Evolutionary conservation across 768 basidiomycete genomes (phyloP), one percentile per base, ranked within the genome.

Genomic region (Mycena leptocephala): DNA sequence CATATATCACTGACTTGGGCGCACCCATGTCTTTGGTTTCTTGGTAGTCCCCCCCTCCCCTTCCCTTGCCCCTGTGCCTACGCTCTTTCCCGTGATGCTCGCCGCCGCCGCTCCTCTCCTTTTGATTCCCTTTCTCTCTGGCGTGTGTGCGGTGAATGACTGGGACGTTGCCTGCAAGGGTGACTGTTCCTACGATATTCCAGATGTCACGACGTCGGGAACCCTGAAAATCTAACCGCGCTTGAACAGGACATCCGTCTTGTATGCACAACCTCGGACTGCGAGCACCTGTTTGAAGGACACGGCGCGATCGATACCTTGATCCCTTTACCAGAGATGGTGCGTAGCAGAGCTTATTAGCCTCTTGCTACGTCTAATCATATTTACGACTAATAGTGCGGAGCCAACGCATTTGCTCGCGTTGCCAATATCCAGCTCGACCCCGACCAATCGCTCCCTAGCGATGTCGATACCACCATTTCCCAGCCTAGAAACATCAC

Each of bases 221-320:
- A 67, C 32, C 32, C 18, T 78, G 39, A 68, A 63, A 30, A 65
- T 78, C 48, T n/a, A n/a, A n/a, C n/a, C n/a, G n/a, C n/a, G n/a
- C n/a, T n/a, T 75, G 28, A 68, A 4, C 78, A 79, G 65, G 69
- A 79, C 16, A 72, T 79, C 37, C 76, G 76, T 14, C 76, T 79
- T 30, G 78, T 79, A 18, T 79, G 76, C 61, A 43, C 10, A 33
- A 62, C 24, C 62, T 26, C 76, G 10, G 33, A 14, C 39, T 76
- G 75, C 66, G 66, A 72, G 48, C 71, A 76, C n/a, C 46, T 76
- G 5, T 76, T 76, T 22, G 70, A 72, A 33, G 76, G 76, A 6
- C 76, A 76, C 9, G 76, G 76, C 3, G 76, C 76, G 5, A 62
- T 76, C 20, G 71, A 76, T 18, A 76, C 76, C 30, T 28, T 76